Evolutionary conservation across 148 eudicot genomes (phyloP).

Genomic region (Dysphania ambrosioides): DNA sequence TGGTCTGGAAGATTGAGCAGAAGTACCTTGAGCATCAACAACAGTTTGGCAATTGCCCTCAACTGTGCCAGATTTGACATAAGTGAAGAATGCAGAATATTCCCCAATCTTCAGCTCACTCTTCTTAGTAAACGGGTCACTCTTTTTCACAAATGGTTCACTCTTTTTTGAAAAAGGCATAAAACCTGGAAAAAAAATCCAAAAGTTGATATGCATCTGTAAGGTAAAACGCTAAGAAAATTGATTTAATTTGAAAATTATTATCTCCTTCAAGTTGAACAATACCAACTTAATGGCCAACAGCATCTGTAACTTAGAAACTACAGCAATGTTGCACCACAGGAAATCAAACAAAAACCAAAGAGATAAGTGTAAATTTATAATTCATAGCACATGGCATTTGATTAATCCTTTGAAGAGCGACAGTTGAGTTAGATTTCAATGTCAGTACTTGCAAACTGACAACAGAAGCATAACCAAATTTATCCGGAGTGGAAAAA

Average conservation of each 20-base stretch:
- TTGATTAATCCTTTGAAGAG: neutral
- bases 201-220: neutral
- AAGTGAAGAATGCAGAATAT: conserved; percentile 89
- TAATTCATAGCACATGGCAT: neutral
- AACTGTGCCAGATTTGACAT: conserved; percentile 60
- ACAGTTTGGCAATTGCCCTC: conserved; percentile 41
- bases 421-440: neutral
- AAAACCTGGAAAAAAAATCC: too few species aligned
- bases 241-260: neutral
- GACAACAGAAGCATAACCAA: neutral
- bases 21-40: conserved; percentile 31
- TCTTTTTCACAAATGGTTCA: conserved; percentile 67
- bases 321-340: neutral
- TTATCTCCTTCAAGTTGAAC: neutral
- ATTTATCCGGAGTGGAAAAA: neutral
- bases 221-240: neutral
- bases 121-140: conserved; percentile 54
- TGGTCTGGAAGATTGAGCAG: conserved; percentile 29
- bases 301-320: neutral
- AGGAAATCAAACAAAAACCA: neutral
- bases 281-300: neutral
- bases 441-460: neutral
- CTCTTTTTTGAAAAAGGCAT: conserved; percentile 62
- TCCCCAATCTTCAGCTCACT: conserved; percentile 85
- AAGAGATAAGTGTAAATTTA: neutral